Evolutionary conservation across 192 early-diverging fungal species (phyloP).

Genomic region (Gigaspora rosea): DNA sequence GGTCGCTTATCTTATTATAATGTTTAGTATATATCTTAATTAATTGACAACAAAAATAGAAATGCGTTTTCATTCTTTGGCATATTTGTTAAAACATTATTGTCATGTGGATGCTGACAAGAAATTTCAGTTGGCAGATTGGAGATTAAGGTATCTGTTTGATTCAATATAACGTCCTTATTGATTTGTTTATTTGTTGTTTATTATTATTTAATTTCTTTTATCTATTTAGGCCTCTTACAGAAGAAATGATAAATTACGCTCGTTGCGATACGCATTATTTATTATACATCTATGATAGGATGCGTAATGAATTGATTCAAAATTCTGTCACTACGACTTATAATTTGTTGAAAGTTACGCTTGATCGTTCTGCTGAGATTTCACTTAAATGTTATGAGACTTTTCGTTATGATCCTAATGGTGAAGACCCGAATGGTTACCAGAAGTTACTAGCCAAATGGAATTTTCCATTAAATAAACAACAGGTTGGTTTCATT

Average conservation of each 20-base stretch:
- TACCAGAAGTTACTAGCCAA: conserved; percentile 75
- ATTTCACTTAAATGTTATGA: conserved; percentile 71
- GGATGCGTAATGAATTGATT: conserved; percentile 84
- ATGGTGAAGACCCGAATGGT: conserved; percentile 75
- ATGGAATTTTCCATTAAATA: conserved; percentile 56
- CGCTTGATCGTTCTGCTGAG: conserved; percentile 64
- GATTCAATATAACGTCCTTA: neutral
- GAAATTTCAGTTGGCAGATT: conserved; percentile 94
- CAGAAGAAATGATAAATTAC: conserved; percentile 89
- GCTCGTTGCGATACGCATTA: conserved; percentile 96
- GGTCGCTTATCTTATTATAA: neutral
- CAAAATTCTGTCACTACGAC: conserved; percentile 60
- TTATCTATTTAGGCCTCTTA: conserved; percentile 69
- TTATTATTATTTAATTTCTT: neutral
- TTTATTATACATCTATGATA: conserved; percentile 91
- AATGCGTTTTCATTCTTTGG: conserved; percentile 77
- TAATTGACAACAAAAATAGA: conserved; percentile 38
- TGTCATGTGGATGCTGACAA: conserved; percentile 87
- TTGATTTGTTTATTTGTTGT: conserved; percentile 20
- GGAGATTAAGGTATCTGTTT: conserved; percentile 78
- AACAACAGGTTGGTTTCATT: conserved; percentile 40
- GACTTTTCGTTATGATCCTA: conserved; percentile 87
- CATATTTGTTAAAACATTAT: conserved; percentile 78
- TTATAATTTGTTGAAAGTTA: conserved; percentile 65
- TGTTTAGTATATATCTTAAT: neutral